Evolutionary conservation across 345 rosid genomes (phyloP).

Genomic region (Hibiscus tridactylites): DNA sequence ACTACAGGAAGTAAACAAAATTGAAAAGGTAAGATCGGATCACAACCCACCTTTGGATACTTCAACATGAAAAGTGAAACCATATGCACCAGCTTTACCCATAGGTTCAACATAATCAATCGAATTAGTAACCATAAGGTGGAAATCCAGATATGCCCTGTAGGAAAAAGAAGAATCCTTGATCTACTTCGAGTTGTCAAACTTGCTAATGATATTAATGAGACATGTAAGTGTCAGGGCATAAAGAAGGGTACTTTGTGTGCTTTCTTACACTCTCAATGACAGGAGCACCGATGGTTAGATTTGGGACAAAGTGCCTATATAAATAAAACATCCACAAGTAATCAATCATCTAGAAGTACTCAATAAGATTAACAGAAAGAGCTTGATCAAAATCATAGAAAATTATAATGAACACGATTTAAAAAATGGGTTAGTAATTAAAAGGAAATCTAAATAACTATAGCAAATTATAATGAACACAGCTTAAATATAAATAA

Average conservation of each 20-base stretch:
- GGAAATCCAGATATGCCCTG: conserved; percentile 93
- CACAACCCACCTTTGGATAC: conserved; percentile 55
- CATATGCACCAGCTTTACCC: conserved; percentile 86
- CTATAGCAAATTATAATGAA: too few relatives aligned
- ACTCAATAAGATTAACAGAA: background rate
- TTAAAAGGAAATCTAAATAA: too few relatives aligned
- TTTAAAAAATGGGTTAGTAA: too few relatives aligned
- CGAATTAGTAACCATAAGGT: conserved; percentile 90
- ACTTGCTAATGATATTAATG: background rate
- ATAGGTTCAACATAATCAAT: conserved; percentile 74
- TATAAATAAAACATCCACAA: conserved; percentile 1
- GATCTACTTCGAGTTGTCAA: background rate
- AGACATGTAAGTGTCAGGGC: background rate
- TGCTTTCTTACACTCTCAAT: conserved; percentile 91
- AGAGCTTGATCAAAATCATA: background rate
- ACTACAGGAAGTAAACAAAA: background rate
- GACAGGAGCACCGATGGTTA: conserved; percentile 88
- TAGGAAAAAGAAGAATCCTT: conserved; percentile 6
- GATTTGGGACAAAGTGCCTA: conserved; percentile 88
- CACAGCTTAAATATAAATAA: background rate
- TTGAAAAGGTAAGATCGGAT: background rate
- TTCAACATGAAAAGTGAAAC: conserved; percentile 92
- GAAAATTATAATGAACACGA: too few relatives aligned
- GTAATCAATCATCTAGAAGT: background rate
- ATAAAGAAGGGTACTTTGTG: conserved; percentile 41